Evolutionary conservation across 129 eudicot genomes (phyloP), one percentile per base, ranked within the genome.

Genomic region (Pittosporum tobira): DNA sequence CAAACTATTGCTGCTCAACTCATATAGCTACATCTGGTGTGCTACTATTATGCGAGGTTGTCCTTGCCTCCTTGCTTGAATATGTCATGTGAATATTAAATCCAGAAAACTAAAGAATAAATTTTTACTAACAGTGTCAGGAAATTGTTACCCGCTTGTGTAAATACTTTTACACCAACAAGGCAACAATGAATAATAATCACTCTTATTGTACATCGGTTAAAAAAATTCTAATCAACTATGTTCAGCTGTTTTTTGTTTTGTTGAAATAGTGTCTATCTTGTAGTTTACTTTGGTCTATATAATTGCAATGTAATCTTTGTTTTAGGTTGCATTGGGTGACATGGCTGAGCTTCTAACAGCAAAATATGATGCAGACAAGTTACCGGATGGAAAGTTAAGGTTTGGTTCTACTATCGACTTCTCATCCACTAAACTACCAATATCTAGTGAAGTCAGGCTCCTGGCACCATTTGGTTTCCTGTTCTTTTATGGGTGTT

Each of bases 21-120:
- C 62, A 18, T 25, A 48, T 71, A 24, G 62, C 84, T 53, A 65
- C 78, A 1, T 51, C 73, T 55, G 99, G 96, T 11, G 99, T 91
- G 70, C 80, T 91, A 67, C 96, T 91, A 73, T 69, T 91, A 47
- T 87, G 96, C 38, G 99, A 91, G 99, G 99, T 91, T 37, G 60
- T 51, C 72, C 53, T 46, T 21, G 42, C 27, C 27, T 51, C 72
- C 53, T 46, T 21, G 42, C 27, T 34, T 29, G 21, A 28, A 42
- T 34, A 12, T 2, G n/a, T n/a, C n/a, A n/a, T n/a, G n/a, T n/a
- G n/a, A n/a, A n/a, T n/a, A n/a, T n/a, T n/a, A n/a, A n/a, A n/a
- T n/a, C n/a, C n/a, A n/a, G n/a, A n/a, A n/a, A n/a, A n/a, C n/a
- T n/a, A n/a, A n/a, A n/a, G n/a, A n/a, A n/a, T n/a, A n/a, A n/a